Percentiles rank a stretch among this genome's conserved stretches.
Evolutionary conservation across 2,329 filamentous ascomycete genomes (phyloP).

Genomic region (Pseudogymnoascus sp.): DNA sequence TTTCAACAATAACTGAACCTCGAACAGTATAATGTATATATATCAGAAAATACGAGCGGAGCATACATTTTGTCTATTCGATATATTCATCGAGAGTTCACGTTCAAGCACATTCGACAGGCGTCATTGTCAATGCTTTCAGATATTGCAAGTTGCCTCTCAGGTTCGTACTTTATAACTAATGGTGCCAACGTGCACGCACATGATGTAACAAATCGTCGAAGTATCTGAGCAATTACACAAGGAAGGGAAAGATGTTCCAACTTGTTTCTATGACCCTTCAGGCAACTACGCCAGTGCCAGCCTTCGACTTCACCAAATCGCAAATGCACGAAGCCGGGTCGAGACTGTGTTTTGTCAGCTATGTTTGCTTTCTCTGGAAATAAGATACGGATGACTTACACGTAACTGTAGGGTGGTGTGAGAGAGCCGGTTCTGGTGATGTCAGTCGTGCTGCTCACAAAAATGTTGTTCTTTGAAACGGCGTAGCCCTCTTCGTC

Average conservation of each 20-base stretch:
- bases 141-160: background rate
- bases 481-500: conserved; percentile 3
- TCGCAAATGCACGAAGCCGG: background rate
- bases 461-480: conserved; percentile 9
- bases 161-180: background rate
- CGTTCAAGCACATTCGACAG: background rate
- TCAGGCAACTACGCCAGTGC: background rate
- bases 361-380: background rate
- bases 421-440: conserved; percentile 15
- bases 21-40: background rate
- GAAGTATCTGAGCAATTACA: background rate
- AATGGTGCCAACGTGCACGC: background rate
- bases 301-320: background rate
- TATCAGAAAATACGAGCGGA: no score
- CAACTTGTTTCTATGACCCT: background rate
- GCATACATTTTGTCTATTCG: background rate
- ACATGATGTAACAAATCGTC: background rate
- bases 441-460: conserved; percentile 16
- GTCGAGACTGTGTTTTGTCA: background rate
- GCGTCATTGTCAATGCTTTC: background rate
- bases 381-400: background rate
- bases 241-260: background rate
- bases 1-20: background rate
- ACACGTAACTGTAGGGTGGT: conserved; percentile 19
- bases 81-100: background rate